Evolutionary conservation across 2,329 filamentous ascomycete species (phyloP), one percentile per base, ranked within the genome.

Genomic region (Pyricularia grisea): DNA sequence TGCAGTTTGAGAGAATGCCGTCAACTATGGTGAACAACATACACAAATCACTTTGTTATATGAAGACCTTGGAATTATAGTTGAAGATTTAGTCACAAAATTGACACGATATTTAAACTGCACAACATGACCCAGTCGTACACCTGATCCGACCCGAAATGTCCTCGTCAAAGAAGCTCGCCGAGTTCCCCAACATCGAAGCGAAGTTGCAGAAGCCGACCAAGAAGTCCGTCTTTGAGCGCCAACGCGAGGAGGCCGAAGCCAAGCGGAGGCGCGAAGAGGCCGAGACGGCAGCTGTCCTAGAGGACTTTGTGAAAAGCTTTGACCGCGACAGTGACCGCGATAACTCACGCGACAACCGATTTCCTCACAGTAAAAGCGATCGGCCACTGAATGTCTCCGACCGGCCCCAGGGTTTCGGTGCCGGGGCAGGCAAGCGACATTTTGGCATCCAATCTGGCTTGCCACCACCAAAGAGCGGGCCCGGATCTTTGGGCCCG

Each of bases 181-280:
- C 79, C 75, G 81, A 83, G 70, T 94, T 94, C 75, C 90, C 92
- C 17, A 87, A 93, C 74, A 84, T 92, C 70, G 87, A 90, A 69
- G 86, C 89, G 67, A 97, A 96, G 79, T 88, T 95, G 67, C 87
- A 90, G 69, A 92, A 92, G 66, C 88, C 92, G 0, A 85, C 89
- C 71, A 95, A 94, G 79, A 92, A 95, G 76, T 96, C 93, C 25
- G 85, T 91, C 30, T 97, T 96, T 77, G 94, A 97, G 80, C 90
- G 90, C 74, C 92, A 96, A 78, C 93, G 92, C 78, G 92, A 92
- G 70, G 93, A 97, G 77, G 92, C 92, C 69, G 93, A 97, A 82
- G 93, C 92, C 28, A 97, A 97, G 81, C 89, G 92, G 70, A 85
- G 87, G 73, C 87, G 92, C 73, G 94, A 97, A 78, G 91, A 90